A percentile compares a stretch with the other conserved stretches of the same genome.
Conservation (phyloP, 2,329 filamentous ascomycete species). For the Colletotrichum musae region DNA sequence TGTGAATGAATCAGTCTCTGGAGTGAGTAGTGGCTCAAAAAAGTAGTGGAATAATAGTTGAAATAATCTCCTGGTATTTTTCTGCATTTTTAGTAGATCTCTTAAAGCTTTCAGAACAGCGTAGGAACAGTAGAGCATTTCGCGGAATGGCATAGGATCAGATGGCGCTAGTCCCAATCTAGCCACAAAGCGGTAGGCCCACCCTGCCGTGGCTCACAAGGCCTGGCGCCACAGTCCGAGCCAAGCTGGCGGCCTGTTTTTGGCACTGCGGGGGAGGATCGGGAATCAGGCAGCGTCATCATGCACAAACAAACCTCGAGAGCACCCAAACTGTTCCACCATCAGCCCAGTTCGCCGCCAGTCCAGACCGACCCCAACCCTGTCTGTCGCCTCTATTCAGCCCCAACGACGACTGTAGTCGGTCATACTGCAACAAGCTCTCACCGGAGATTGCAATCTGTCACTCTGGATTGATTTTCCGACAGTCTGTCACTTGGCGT, state of each 20-base stretch:
- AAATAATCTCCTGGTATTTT: too few relatives aligned
- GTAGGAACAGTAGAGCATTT: not conserved
- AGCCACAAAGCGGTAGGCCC: not conserved
- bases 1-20: too few relatives aligned
- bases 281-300: conserved; percentile 41
- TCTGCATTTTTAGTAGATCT: not conserved
- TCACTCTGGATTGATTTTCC: conserved; percentile 16
- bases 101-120: not conserved
- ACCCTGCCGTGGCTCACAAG: conserved; percentile 33
- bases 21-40: too few relatives aligned
- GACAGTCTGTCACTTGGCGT: conserved; percentile 6
- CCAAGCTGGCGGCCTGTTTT: conserved; percentile 37
- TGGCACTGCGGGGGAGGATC: conserved; percentile 38
- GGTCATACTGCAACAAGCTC: not conserved
- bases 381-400: conserved; percentile 14
- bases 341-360: conserved; percentile 18
- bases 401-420: conserved; percentile 19
- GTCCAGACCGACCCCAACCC: conserved; percentile 25
- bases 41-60: too few relatives aligned
- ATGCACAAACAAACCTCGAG: conserved; percentile 30
- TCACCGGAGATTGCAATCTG: conserved; percentile 4
- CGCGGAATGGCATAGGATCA: not conserved
- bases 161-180: not conserved
- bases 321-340: conserved; percentile 3
- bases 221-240: conserved; percentile 23